Evolutionary conservation across 2,329 filamentous ascomycete genomes (phyloP).

Genomic region (Fusarium sp.): DNA sequence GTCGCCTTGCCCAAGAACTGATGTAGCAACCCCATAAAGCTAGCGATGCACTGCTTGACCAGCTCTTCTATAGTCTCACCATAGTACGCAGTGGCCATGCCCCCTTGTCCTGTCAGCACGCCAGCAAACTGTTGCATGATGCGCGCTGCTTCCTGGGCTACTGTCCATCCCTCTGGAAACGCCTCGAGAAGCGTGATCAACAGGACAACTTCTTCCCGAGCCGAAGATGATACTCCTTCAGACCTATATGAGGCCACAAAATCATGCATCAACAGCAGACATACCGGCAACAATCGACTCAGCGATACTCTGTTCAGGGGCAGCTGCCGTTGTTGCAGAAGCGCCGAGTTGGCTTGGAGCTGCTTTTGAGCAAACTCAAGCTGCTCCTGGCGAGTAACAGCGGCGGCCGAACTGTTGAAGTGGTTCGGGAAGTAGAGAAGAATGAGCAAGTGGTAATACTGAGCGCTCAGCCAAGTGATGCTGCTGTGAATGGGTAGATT

Average conservation of each 20-base stretch:
- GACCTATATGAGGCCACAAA: conserved; percentile 33
- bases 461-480: conserved; percentile 58
- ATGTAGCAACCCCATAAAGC: conserved; percentile 48
- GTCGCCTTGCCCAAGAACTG: conserved; percentile 53
- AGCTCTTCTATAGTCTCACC: conserved; percentile 35
- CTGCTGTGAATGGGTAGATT: conserved; percentile 60
- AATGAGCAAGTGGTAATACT: conserved; percentile 60
- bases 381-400: conserved; percentile 51
- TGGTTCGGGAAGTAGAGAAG: conserved; percentile 58
- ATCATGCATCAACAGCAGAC: conserved; percentile 54
- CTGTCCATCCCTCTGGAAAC: conserved; percentile 53
- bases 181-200: conserved; percentile 54
- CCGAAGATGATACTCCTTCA: conserved; percentile 43
- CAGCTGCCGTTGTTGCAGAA: conserved; percentile 58
- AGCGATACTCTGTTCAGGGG: conserved; percentile 59
- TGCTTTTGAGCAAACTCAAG: conserved; percentile 57
- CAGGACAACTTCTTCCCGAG: conserved; percentile 53
- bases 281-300: conserved; percentile 55
- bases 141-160: conserved; percentile 52
- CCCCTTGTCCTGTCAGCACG: conserved; percentile 35
- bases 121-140: conserved; percentile 50
- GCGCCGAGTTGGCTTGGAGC: conserved; percentile 56
- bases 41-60: conserved; percentile 36
- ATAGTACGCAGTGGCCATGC: conserved; percentile 33
- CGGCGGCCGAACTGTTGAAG: conserved; percentile 53